Evolutionary conservation across 805 yeast genomes (phyloP), one percentile per base, ranked within the genome.

Genomic region (Ogataea ganodermae): DNA sequence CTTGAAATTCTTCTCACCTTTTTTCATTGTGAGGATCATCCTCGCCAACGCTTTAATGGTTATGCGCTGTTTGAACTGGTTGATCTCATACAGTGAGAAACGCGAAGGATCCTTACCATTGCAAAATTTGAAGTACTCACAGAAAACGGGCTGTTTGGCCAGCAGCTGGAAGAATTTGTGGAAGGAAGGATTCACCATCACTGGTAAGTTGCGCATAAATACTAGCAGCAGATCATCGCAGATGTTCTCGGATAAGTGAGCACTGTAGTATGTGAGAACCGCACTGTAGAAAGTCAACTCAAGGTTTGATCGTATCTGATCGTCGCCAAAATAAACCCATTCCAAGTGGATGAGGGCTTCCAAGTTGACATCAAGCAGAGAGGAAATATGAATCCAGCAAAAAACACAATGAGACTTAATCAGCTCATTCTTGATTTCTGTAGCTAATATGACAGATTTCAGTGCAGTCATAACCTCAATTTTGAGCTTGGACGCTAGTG

Each of bases 321-420:
- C 48, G 24, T 45, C 36, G 1, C 60, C 66, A 45, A 66, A 61
- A 42, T 63, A 65, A 0, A 46, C 44, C 70, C 70, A 66, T 16
- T 66, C 67, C 18, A 62, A 43, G 41, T 57, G 57, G 4, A 62
- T 47, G 20, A 66, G 23, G 2, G 60, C 58, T 16, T 58, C 59
- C 13, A 55, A 35, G 8, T 52, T 46, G n/a, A 49, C 35, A 5
- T 44, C 50, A 18, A 58, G 21, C 9, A 41, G 21, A 2, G 52
- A 35, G 10, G 54, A 52, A 6, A 60, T 22, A 13, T 51, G 49
- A 4, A 59, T 48, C 66, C 66, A 62, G 22, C 54, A 41, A 6
- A 26, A 36, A 8, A 61, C 30, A 35, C 60, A 57, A 1, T 39
- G 26, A 6, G 22, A 35, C 20, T 56, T 57, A 16, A 62, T 23